Base-by-base conservation (phyloP, 2,329 filamentous ascomycete species). In the Thelonectria olida region DNA sequence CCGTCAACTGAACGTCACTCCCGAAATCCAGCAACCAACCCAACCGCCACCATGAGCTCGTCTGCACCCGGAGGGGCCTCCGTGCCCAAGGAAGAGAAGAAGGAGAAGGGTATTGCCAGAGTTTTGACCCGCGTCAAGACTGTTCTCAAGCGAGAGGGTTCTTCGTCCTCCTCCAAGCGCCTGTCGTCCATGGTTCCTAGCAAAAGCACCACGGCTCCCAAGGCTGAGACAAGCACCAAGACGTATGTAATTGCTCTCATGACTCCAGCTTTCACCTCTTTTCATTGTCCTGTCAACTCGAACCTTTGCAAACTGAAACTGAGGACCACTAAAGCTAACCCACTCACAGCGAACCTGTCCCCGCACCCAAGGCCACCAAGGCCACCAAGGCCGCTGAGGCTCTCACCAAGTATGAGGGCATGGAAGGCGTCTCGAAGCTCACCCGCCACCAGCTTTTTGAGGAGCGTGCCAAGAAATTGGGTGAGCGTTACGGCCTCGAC, bases 401-500 rank as follows among this genome's bases (percentile, higher is more conserved):
- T 22, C 67, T 66, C 31, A 59, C 66, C 28, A 66, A 69, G 48
- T 75, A 76, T 54, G 74, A 74, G 58, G 63, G 60, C 36, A 67
- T 73, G 66, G 68, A 72, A 15, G 74, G 75, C 9, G 73, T 79
- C 23, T 72, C 72, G 20, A 80, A 76, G 70, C 73, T 86, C 27
- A 81, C 83, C 5, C 81, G 81, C 58, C 74, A 80, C 31, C 80
- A 87, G 63, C 73, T 88, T 42, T 81, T 85, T 50, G 84, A 85
- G 68, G 84, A 88, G 74, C 81, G 85, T 27, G 84, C 83, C 39
- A 84, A 83, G 75, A 84, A 82, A 69, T 77, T 88, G 6, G 83
- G 82, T 34, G 81, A 85, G 66, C 79, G 80, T 48, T 87, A 84
- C 62, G 85, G 85, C 25, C 73, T 88, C 53, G 83, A 86, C 66